Evolutionary conservation across 352 stramenopile species (phyloP).

Genomic region (Phytophthora megakarya): DNA sequence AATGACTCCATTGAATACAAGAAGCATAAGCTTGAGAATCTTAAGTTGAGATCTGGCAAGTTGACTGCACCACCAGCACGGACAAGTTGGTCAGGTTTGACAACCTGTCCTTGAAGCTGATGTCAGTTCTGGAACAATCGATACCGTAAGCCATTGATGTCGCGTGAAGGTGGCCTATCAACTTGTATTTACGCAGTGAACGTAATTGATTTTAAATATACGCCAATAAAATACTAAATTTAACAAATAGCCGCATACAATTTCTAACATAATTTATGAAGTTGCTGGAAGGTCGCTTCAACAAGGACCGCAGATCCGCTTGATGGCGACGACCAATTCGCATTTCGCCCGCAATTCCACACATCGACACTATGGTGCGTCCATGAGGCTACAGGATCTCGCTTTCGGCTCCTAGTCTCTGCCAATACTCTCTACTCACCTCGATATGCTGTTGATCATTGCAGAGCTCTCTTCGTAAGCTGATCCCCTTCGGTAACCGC

Average conservation of each 20-base stretch:
- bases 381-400: not conserved
- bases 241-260: too few species aligned
- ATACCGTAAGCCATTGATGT: conserved; percentile 7
- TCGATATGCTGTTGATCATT: not conserved
- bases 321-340: conserved; percentile 29
- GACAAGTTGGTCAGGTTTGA: too few species aligned
- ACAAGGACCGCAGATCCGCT: conserved; percentile 8
- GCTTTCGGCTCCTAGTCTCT: too few species aligned
- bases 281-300: conserved; percentile 28
- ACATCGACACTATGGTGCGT: conserved; percentile 30
- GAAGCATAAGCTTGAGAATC: too few species aligned
- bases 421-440: not conserved
- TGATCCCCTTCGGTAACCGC: conserved; percentile 95
- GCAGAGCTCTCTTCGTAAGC: conserved; percentile 75
- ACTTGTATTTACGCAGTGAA: not conserved
- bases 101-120: conserved; percentile 18
- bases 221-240: not conserved
- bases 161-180: not conserved
- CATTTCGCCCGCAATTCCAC: conserved; percentile 32
- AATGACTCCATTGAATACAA: too few species aligned
- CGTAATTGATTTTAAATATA: not conserved
- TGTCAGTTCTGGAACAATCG: conserved; percentile 42
- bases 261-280: not conserved
- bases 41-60: too few species aligned
- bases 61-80: too few species aligned